Evolutionary conservation across 495 filamentous ascomycete species (phyloP), one percentile per base, ranked within the genome.

Genomic region (Hyaloscypha bicolor): DNA sequence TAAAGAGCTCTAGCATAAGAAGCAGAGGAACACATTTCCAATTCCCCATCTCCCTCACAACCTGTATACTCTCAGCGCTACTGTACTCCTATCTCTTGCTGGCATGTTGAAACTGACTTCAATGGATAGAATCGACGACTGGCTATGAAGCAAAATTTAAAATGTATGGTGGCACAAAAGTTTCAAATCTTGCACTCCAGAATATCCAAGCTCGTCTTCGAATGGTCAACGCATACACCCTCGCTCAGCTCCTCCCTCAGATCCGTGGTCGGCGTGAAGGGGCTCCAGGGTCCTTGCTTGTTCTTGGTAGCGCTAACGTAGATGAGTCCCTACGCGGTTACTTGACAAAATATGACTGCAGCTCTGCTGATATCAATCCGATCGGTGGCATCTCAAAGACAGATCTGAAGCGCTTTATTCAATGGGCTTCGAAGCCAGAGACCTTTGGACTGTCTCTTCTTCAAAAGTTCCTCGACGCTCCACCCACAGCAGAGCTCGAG

Each of bases 331-430:
- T 90, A 21, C 79, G 88, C 39, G 90, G 90, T 14, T 96, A 96
- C 73, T 78, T 89, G 21, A 93, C 91, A 9, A 71, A 71, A 33
- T 69, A 68, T 57, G 65, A 69, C 32, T 52, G 42, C 21, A 63
- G 37, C 16, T 72, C 69, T 37, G 80, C 78, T 9, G 79, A 81
- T 57, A 77, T 86, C 31, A 91, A 91, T 70, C 90, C 90, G 11
- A 91, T 94, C 51, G 91, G 91, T 3, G 85, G 85, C 3, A 90
- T 92, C 63, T 82, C 80, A 72, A 93, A 91, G 75, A 83, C 39
- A 21, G 94, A 97, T 69, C 78, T 96, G 4, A 94, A 91, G 73
- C 77, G 82, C 5, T 95, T 96, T 82, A 92, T 94, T 55, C 77
- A 78, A 12, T 95, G 87, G 82, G 86, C 25, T 25, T 25, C 25